Conservation (phyloP, 257 asterid genomes). For the Fraxinus pennsylvanica region DNA sequence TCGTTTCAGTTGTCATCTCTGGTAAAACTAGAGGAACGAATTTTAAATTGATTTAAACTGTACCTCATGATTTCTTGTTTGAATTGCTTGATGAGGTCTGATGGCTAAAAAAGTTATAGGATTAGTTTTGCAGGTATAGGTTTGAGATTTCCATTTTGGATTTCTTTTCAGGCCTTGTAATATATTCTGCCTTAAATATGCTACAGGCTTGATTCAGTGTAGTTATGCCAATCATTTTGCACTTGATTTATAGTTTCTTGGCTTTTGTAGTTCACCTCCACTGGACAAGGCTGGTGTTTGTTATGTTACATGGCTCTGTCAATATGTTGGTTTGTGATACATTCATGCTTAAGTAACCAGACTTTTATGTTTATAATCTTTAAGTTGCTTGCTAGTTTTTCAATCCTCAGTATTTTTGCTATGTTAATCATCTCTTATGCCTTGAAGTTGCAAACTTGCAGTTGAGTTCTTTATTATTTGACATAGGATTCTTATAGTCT, state of each 20-base stretch:
- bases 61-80: neutral
- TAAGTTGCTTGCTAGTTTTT: neutral
- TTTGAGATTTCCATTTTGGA: neutral
- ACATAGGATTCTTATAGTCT: neutral
- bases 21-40: neutral
- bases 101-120: neutral
- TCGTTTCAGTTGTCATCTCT: neutral
- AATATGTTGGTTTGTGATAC: neutral
- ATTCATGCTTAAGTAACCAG: neutral
- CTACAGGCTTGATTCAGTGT: neutral
- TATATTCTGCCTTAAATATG: neutral
- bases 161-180: neutral
- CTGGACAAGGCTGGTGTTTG: neutral
- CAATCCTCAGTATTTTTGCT: neutral
- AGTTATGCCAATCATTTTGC: neutral
- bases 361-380: neutral
- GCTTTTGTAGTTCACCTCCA: neutral
- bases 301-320: neutral
- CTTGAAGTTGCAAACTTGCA: neutral
- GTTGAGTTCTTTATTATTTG: neutral
- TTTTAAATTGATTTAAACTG: neutral
- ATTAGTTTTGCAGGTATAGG: neutral
- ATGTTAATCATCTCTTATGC: neutral
- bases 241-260: neutral
- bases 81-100: neutral